Percentiles rank a stretch among this genome's conserved stretches.
Evolutionary conservation across 2,329 filamentous ascomycete species (phyloP).

Genomic region (Fusarium haematococcum): DNA sequence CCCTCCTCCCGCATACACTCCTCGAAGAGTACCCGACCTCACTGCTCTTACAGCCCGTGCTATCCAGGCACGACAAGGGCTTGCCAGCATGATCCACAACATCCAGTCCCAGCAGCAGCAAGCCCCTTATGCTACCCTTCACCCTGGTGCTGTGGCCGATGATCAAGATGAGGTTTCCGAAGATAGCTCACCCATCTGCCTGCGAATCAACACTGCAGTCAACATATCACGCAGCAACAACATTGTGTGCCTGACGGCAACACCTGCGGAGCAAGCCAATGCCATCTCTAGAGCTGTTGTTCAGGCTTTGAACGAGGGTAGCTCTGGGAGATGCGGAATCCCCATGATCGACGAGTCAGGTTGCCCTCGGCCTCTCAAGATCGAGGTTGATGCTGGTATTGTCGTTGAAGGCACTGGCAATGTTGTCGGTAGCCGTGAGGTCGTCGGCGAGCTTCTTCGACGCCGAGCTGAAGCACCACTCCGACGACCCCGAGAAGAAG

Average conservation of each 20-base stretch:
- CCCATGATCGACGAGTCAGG: constrained; percentile 62
- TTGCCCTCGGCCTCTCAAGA: constrained; percentile 54
- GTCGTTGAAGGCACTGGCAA: constrained; percentile 59
- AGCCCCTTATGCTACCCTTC: constrained; percentile 11
- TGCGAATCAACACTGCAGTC: constrained; percentile 63
- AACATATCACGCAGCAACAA: constrained; percentile 62
- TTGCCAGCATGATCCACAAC: constrained; percentile 14
- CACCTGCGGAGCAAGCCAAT: constrained; percentile 55
- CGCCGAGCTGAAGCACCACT: constrained; percentile 26
- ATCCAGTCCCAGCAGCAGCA: constrained; percentile 13
- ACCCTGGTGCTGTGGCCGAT: constrained; percentile 12
- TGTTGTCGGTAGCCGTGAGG: constrained; percentile 53
- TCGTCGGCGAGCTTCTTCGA: constrained; percentile 46
- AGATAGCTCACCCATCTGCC: constrained; percentile 54
- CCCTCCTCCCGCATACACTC: constrained; percentile 49
- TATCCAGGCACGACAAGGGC: constrained; percentile 25
- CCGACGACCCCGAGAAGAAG: constrained; percentile 37
- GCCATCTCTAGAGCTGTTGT: constrained; percentile 59
- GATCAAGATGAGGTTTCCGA: constrained; percentile 38
- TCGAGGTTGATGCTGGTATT: constrained; percentile 60
- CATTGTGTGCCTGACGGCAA: constrained; percentile 56
- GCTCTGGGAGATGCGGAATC: constrained; percentile 53
- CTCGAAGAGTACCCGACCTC: constrained; percentile 31
- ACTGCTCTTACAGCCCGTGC: constrained; percentile 28
- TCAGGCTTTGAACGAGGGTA: constrained; percentile 56